Conservation (phyloP, 208 protist genomes). For the Trypanosoma conorhini region DNA sequence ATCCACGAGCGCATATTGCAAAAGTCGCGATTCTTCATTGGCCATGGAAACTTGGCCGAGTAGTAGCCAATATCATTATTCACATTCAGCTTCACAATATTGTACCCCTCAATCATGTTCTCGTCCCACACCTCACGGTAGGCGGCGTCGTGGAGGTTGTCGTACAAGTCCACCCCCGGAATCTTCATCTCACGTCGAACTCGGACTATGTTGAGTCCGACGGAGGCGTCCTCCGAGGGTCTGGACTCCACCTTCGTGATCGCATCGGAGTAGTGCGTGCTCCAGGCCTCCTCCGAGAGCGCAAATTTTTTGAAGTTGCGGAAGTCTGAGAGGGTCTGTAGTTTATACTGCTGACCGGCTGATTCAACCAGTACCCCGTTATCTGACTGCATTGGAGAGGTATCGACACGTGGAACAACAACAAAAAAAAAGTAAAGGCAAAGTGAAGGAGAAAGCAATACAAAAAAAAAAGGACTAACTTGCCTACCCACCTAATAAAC, state of each 20-base stretch:
- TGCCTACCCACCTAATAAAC: background rate
- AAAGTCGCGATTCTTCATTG: constrained; percentile 88
- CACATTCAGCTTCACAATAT: constrained; percentile 74
- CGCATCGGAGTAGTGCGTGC: constrained; percentile 46
- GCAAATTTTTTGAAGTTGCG: constrained; percentile 54
- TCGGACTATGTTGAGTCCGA: constrained; percentile 76
- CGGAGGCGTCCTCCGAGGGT: constrained; percentile 47
- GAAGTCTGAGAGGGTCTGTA: constrained; percentile 80
- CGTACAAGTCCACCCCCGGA: constrained; percentile 70
- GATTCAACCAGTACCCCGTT: constrained; percentile 46
- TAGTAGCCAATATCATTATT: constrained; percentile 94
- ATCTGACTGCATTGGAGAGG: background rate
- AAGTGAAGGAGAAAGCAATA: background rate
- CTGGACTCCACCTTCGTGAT: constrained; percentile 57
- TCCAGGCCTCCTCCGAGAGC: constrained; percentile 48
- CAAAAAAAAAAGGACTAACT: constrained; percentile 11
- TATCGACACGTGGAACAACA: constrained; percentile 18
- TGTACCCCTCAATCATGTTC: constrained; percentile 88
- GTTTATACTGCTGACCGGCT: constrained; percentile 44
- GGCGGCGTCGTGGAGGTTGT: constrained; percentile 84
- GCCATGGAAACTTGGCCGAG: constrained; percentile 83
- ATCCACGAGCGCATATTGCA: constrained; percentile 93
- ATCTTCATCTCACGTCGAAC: constrained; percentile 70
- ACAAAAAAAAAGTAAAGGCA: constrained; percentile 15
- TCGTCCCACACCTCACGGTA: constrained; percentile 87